Evolutionary conservation across 495 filamentous ascomycete species (phyloP), one percentile per base, ranked within the genome.

Genomic region (Collariella sp.): DNA sequence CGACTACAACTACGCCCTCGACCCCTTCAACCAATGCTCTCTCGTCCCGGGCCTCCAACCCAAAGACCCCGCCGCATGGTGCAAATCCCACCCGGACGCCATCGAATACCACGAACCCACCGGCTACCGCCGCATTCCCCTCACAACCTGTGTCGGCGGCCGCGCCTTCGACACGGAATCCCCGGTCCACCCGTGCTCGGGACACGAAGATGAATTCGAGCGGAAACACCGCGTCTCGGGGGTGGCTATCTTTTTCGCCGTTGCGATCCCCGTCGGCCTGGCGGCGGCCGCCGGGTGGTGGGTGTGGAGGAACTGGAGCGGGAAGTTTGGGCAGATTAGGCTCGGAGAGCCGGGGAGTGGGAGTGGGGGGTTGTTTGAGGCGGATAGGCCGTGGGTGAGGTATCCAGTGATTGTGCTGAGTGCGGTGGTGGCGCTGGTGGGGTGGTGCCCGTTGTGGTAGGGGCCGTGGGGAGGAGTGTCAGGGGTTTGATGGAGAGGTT

Each of bases 1-100:
- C 73, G 91, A 96, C 67, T 99, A 86, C 76, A 99, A 99, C 71
- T 99, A 79, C 67, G 80, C 96, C 66, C 79, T 83, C 38, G 78
- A 84, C 67, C 77, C 63, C 33, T 86, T 89, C 64, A 84, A 83
- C 39, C 81, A 81, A 55, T 99, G 94, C 69, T 58, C 60, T 6
- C 82, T 93, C 34, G 86, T 96, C 26, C 59, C 72, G 0, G 91
- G 89, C 23, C 77, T 89, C 42, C 20, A 69, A 9, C 80, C 83
- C 20, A 76, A 83, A n/a, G 79, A 91, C 62, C 82, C 84, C 48
- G 56, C 66, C 43, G 72, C 74, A 52, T 74, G 76, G 39, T 99
- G 93, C 72, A 64, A 69, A 16, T 73, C 82, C 6, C 74, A 96
- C 58, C 80, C 83, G 3, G 75, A 83, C 18, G 67, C 66, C 10